Evolutionary conservation across 257 asterid genomes (phyloP).

Genomic region (Solanum pennellii): DNA sequence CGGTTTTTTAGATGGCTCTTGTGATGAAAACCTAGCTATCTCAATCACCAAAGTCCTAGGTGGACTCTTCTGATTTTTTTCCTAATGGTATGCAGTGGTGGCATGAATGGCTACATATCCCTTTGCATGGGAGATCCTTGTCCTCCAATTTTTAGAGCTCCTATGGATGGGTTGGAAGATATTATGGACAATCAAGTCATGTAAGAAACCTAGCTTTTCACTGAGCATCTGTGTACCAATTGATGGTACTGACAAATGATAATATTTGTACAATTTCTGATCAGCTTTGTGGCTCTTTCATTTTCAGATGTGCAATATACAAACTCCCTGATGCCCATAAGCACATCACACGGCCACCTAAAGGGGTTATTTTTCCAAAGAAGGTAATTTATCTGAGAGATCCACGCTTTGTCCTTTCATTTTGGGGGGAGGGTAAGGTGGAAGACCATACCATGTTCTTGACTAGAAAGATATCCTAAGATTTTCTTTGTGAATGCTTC

Average conservation of each 20-base stretch:
- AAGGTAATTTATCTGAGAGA: conserved; percentile 33
- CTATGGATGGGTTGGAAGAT: conserved; percentile 79
- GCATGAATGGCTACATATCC: conserved; percentile 91
- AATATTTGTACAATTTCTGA: neutral
- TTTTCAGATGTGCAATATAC: conserved; percentile 78
- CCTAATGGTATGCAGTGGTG: conserved; percentile 66
- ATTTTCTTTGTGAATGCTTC: neutral
- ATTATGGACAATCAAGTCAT: conserved; percentile 90
- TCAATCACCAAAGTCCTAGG: conserved; percentile 1
- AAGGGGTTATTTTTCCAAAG: conserved; percentile 68
- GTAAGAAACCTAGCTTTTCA: conserved; percentile 34
- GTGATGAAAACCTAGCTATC: neutral
- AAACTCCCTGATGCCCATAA: conserved; percentile 68
- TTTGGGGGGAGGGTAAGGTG: neutral
- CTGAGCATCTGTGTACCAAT: neutral
- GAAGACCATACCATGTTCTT: neutral
- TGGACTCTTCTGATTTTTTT: conserved; percentile 22
- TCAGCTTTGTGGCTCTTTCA: neutral
- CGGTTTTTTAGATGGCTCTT: neutral
- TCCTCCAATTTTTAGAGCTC: conserved; percentile 93
- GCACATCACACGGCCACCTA: conserved; percentile 79
- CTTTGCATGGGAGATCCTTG: conserved; percentile 92
- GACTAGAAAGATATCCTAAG: neutral
- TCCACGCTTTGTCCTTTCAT: neutral
- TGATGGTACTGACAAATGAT: neutral